phyloP scores from a whole-genome alignment of 1,284 basidiomycete genomes.

The Fomitopsis schrenkii region DNA sequence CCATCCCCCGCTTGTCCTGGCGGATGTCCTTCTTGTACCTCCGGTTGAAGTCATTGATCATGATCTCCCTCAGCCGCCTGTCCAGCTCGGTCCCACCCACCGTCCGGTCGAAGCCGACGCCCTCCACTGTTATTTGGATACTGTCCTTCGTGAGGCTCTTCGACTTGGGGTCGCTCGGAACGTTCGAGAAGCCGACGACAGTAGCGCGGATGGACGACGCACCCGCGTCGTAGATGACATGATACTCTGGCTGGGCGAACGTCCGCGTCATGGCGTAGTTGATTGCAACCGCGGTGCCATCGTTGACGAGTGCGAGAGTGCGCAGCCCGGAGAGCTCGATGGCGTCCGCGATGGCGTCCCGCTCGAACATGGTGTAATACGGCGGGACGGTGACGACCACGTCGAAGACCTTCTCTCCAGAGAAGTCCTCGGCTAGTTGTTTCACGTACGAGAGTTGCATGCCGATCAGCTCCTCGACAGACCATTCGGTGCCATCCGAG shows the following conservation, averaged over 20 bases:
- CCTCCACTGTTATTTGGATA: slow-evolving; percentile 73
- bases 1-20: slow-evolving; percentile 83
- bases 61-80: slow-evolving; percentile 76
- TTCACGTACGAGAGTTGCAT: slow-evolving; percentile 94
- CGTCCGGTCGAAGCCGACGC: slow-evolving; percentile 78
- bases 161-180: slow-evolving; percentile 40
- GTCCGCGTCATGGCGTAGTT: slow-evolving; percentile 96
- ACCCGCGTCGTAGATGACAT: slow-evolving; percentile 94
- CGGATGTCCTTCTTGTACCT: slow-evolving; percentile 64
- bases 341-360: slow-evolving; percentile 88
- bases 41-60: slow-evolving; percentile 73
- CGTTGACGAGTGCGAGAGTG: slow-evolving; percentile 84
- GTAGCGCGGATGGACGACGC: slow-evolving; percentile 87
- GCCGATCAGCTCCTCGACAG: slow-evolving; percentile 87
- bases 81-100: slow-evolving; percentile 86
- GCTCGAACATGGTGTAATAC: slow-evolving; percentile 83
- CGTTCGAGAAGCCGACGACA: slow-evolving; percentile 76
- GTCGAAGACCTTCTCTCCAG: slow-evolving; percentile 76
- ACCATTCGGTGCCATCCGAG: slow-evolving; percentile 67
- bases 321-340: slow-evolving; percentile 87
- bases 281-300: slow-evolving; percentile 89
- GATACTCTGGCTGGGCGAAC: slow-evolving; percentile 80
- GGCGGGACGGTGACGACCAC: slow-evolving; percentile 85
- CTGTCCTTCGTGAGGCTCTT: slow-evolving; percentile 48
- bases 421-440: slow-evolving; percentile 78